Evolutionary conservation across 164 flowering plant species (phyloP), one percentile per base, ranked within the genome.

Genomic region (Tetrastigma voinierianum): DNA sequence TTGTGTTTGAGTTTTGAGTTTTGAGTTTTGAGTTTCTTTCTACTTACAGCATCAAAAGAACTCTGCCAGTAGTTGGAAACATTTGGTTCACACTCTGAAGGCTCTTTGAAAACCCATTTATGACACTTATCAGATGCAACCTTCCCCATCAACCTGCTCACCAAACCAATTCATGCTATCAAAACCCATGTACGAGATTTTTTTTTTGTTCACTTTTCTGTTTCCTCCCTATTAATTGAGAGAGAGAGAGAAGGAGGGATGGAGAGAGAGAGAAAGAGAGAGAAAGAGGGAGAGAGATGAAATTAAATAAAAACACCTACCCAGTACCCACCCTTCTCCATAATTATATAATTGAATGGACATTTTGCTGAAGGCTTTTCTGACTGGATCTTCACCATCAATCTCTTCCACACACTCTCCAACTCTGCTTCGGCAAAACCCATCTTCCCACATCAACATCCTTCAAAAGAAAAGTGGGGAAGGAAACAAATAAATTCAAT

Each of bases 391-490:
- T 53, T 91, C 98, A 0, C 91, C 90, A 70, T 90, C 96, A 45
- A 87, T 85, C 55, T 87, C 90, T 61, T 91, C 96, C 72, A 87
- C 23, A 69, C 92, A 81, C 56, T 86, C 94, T 62, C 81, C 80
- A 21, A 72, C 86, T 79, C 90, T 82, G 70, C 91, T 87, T 61
- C 90, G 83, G 81, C 97, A 95, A 72, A 82, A 95, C 71, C 98
- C 98, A 88, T 95, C 98, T 89, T 95, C 97, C 98, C 97, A 95
- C 97, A 95, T 95, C 87, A 95, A 76, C 97, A 92, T 95, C 86
- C 97, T 92, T 68, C 76, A 73, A 66, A 48, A 24, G 18, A 23
- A 51, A 56, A 20, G 17, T 15, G 17, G 24, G 40, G 11, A 15
- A 19, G 57, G 11, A 49, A 67, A 20, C 40, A 58, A 51, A 16